A percentile compares a stretch with the other conserved stretches of the same genome.
These are phyloP conservation scores for Kingdonia uniflora DNA, from an alignment of 164 flowering plant species.

Conservation along the genomic window DNA sequence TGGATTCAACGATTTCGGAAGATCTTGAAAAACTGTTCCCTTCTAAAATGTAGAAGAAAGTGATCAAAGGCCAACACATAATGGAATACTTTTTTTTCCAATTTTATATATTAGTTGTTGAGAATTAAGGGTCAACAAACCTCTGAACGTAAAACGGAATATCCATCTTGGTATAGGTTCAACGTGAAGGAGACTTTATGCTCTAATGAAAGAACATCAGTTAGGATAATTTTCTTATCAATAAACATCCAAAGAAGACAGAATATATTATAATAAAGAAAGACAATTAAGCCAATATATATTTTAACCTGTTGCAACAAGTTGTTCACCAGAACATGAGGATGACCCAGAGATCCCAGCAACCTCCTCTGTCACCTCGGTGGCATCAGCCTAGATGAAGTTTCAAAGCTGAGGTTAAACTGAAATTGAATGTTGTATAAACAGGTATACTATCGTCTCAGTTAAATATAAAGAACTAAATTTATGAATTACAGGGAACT, in stretches of 20 bases:
- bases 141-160: constrained; percentile 68
- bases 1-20: constrained; percentile 60
- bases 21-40: constrained; percentile 41
- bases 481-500: neutral
- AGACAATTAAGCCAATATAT: neutral
- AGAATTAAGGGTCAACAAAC: constrained; percentile 31
- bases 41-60: constrained; percentile 31
- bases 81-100: too few relatives aligned
- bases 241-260: neutral
- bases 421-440: too few relatives aligned
- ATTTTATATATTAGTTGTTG: neutral
- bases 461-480: neutral
- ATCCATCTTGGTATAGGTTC: constrained; percentile 84
- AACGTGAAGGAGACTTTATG: constrained; percentile 72
- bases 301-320: constrained; percentile 15
- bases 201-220: constrained; percentile 28
- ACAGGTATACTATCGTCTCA: constrained; percentile 7
- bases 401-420: too few relatives aligned
- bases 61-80: neutral
- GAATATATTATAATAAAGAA: too few relatives aligned
- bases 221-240: neutral
- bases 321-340: constrained; percentile 19
- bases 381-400: constrained; percentile 20
- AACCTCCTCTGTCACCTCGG: constrained; percentile 18
- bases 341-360: constrained; percentile 31